Conservation (phyloP, 441 rosid genomes). For the Pelargonium fulgidum region DNA sequence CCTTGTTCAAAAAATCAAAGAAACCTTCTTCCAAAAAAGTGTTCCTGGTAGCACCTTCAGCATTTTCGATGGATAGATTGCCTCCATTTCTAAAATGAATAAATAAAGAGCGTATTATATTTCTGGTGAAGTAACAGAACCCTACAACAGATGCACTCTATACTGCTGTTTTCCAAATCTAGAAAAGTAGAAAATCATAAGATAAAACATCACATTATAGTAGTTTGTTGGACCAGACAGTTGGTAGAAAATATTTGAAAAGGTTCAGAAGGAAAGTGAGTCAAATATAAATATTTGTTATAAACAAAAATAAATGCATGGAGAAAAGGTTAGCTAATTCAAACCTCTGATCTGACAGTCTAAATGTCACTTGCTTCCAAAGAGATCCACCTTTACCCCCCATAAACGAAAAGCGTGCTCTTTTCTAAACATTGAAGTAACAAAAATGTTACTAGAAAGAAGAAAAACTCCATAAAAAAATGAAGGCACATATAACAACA, state of each 20-base stretch:
- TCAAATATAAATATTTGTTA: not conserved
- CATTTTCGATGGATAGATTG: slow-evolving; percentile 53
- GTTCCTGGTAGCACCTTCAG: slow-evolving; percentile 40
- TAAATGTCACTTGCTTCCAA: slow-evolving; percentile 85
- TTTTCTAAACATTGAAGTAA: slow-evolving; percentile 38
- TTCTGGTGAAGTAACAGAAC: not conserved
- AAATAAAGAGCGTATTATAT: slow-evolving; percentile 18
- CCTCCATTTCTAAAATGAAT: slow-evolving; percentile 51
- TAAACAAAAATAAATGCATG: slow-evolving; percentile 18
- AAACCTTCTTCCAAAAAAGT: slow-evolving; percentile 64
- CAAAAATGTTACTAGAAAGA: not conserved
- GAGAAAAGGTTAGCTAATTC: slow-evolving; percentile 20
- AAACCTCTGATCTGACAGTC: slow-evolving; percentile 70
- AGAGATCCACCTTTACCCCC: slow-evolving; percentile 95
- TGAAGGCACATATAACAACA: not conserved
- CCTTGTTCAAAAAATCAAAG: slow-evolving; percentile 73
- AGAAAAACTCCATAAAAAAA: not conserved
- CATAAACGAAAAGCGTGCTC: slow-evolving; percentile 93
- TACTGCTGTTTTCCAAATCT: not conserved
- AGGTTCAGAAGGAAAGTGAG: slow-evolving; percentile 9
- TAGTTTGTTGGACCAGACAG: not conserved
- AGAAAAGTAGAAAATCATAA: not conserved
- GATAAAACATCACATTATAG: slow-evolving; percentile 10
- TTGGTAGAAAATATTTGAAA: not conserved
- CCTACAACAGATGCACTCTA: not conserved